phyloP scores from a whole-genome alignment of 2,329 filamentous ascomycete genomes.

The Cladophialophora exuberans region DNA sequence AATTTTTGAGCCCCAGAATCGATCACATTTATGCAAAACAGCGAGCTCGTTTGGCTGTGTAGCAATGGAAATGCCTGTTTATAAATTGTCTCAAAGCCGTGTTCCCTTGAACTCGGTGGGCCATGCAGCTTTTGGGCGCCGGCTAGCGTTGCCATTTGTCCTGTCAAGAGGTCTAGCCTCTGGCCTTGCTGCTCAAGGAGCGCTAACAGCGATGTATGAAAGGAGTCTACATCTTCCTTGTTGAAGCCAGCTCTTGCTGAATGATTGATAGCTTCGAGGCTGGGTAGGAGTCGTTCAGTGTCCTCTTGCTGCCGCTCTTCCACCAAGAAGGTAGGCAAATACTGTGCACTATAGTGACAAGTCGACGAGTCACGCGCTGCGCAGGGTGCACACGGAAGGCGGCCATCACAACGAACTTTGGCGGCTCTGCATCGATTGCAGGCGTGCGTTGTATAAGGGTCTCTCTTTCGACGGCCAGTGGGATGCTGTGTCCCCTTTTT shows the following conservation, averaged over 20 bases:
- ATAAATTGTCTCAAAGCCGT: constrained; percentile 1
- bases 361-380: constrained; percentile 3
- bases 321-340: constrained; percentile 5
- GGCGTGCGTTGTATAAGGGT: constrained; percentile 2
- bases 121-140: constrained; percentile 1
- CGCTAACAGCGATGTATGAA: constrained; percentile 4
- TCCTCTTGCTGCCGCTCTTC: constrained; percentile 2
- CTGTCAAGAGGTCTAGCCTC: constrained; percentile 4
- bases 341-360: constrained; percentile 6
- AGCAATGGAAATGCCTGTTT: constrained; percentile 4
- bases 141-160: constrained; percentile 5
- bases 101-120: constrained; percentile 1
- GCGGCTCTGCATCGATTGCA: constrained; percentile 7
- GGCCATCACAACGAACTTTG: constrained; percentile 11
- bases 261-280: not conserved
- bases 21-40: constrained; percentile 7
- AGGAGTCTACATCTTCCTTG: not conserved
- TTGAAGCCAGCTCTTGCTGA: constrained; percentile 1
- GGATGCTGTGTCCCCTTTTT: constrained; percentile 5
- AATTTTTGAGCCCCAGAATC: not conserved
- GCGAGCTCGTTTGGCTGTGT: constrained; percentile 6
- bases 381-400: constrained; percentile 4
- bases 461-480: constrained; percentile 1
- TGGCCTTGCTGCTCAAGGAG: constrained; percentile 6
- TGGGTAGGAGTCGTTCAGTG: not conserved